Conservation (phyloP, 2,329 filamentous ascomycete species). For the Plenodomus tracheiphilus region DNA sequence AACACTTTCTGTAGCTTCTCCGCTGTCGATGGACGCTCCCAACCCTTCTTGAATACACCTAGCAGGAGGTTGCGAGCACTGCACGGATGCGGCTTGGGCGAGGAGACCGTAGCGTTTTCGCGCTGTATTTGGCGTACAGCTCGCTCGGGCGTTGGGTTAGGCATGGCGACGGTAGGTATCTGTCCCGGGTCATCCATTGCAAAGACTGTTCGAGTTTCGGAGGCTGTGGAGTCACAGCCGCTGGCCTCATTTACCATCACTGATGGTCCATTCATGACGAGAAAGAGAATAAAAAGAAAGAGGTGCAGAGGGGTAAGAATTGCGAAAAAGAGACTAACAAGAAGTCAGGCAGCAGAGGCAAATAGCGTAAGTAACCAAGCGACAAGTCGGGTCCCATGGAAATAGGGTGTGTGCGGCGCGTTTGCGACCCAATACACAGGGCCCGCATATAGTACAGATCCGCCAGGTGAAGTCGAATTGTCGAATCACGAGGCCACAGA, state of each 20-base stretch:
- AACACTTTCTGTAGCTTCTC: conserved; percentile 2
- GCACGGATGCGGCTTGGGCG: conserved; percentile 1
- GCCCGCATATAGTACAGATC: no score
- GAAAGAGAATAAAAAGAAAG: background rate
- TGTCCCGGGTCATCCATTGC: background rate
- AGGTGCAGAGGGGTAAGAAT: background rate
- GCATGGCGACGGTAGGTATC: background rate
- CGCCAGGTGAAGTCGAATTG: background rate
- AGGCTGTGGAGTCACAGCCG: background rate
- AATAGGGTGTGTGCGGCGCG: no score
- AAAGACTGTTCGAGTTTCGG: background rate
- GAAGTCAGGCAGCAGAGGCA: background rate
- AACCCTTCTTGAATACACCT: conserved; percentile 5
- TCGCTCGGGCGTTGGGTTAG: background rate
- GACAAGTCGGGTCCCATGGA: no score
- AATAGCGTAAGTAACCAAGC: no score
- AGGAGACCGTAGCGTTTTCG: background rate
- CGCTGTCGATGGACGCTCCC: background rate
- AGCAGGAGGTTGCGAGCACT: conserved; percentile 5
- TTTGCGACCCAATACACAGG: background rate
- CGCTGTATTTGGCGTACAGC: conserved; percentile 1
- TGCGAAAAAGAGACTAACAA: background rate
- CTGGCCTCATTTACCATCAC: background rate
- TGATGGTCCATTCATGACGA: background rate
- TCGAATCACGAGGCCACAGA: background rate